A percentile compares a stretch with the other conserved stretches of the same genome.
phyloP scores from a whole-genome alignment of 805 yeast species.

The Millerago galiae region DNA sequence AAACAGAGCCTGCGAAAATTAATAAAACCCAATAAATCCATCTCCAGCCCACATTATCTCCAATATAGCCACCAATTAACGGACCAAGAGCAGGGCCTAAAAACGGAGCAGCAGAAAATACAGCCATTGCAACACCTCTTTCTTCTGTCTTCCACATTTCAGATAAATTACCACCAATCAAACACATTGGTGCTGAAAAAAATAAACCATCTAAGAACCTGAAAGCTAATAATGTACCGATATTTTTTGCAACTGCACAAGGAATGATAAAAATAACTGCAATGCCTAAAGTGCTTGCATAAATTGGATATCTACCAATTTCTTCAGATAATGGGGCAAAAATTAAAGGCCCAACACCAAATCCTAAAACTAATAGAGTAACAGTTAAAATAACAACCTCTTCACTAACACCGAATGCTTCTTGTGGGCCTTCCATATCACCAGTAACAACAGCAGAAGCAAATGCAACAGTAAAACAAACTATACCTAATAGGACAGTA shows the following conservation, averaged over 20 bases:
- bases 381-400: conserved; percentile 56
- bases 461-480: conserved; percentile 54
- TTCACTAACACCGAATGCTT: conserved; percentile 44
- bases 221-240: conserved; percentile 55
- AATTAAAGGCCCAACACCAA: conserved; percentile 57
- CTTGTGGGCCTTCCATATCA: conserved; percentile 46
- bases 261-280: conserved; percentile 57
- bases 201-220: conserved; percentile 64
- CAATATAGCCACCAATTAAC: conserved; percentile 54
- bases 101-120: conserved; percentile 68
- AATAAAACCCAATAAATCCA: conserved; percentile 63
- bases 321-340: conserved; percentile 65
- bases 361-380: conserved; percentile 54
- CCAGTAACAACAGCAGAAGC: conserved; percentile 63
- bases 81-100: conserved; percentile 66
- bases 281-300: conserved; percentile 41
- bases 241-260: conserved; percentile 55
- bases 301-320: conserved; percentile 48
- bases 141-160: conserved; percentile 64
- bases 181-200: conserved; percentile 69
- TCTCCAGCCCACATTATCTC: conserved; percentile 60
- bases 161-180: conserved; percentile 70
- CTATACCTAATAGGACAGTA: conserved; percentile 41
- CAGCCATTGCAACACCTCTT: conserved; percentile 61
- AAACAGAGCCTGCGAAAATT: conserved; percentile 46